Conservation (phyloP, 139 green algal genomes). For the Chlorella sp. region DNA sequence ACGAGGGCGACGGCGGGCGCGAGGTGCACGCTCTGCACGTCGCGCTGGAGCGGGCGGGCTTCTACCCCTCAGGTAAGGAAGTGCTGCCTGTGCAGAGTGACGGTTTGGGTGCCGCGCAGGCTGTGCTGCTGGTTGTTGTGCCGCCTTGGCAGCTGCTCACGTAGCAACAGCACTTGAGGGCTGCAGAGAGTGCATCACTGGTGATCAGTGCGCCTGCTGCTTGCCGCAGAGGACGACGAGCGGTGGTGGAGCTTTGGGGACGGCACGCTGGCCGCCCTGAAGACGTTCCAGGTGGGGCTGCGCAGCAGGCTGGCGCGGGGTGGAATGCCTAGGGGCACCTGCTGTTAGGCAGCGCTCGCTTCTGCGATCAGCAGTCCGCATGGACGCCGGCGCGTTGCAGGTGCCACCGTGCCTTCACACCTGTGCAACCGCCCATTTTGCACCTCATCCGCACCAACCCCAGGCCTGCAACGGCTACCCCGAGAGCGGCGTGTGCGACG, state of each 20-base stretch:
- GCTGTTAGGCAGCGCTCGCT: no score
- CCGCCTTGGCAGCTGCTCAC: no score
- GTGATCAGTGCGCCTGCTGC: no score
- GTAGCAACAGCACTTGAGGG: no score
- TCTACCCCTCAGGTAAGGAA: conserved; percentile 5
- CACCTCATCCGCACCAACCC: conserved; percentile 26
- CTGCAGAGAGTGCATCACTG: no score
- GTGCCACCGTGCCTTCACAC: not conserved
- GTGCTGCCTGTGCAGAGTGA: no score
- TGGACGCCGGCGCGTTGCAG: no score
- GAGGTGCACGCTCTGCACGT: conserved; percentile 68
- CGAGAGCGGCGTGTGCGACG: conserved; percentile 76
- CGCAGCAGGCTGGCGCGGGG: not conserved
- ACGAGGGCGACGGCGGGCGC: conserved; percentile 66
- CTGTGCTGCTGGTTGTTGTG: no score
- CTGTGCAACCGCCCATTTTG: not conserved
- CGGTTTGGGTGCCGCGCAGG: no score
- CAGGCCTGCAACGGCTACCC: conserved; percentile 70
- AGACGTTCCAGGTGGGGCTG: conserved; percentile 59
- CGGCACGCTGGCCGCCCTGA: conserved; percentile 56
- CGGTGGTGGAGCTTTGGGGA: conserved; percentile 71
- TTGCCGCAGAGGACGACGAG: conserved; percentile 61
- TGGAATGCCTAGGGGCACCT: no score
- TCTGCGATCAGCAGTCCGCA: no score
- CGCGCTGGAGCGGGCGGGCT: conserved; percentile 45